Conservation (phyloP, 352 stramenopile species). For the Phytophthora cryptogea region DNA sequence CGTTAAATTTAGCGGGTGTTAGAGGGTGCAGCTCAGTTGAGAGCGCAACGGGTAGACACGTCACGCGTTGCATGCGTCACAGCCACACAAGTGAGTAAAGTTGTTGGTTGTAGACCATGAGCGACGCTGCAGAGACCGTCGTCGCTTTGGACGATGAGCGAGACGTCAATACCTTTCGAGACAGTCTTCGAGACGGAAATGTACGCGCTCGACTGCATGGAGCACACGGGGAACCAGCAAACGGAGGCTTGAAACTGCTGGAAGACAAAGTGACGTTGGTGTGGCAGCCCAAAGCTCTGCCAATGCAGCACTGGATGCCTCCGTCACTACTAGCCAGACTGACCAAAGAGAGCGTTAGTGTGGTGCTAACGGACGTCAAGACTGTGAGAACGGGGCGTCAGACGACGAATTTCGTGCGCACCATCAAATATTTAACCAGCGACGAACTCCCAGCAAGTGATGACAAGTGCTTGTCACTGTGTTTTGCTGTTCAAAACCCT, state of each 20-base stretch:
- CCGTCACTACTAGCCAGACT: conserved; percentile 25
- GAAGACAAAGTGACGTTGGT: conserved; percentile 68
- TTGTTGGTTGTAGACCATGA: conserved; percentile 9
- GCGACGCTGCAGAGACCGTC: conserved; percentile 11
- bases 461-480: conserved; percentile 74
- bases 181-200: conserved; percentile 63
- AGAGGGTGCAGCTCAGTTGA: not conserved
- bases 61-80: conserved; percentile 14
- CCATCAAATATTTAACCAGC: conserved; percentile 74
- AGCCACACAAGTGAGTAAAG: conserved; percentile 1
- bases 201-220: conserved; percentile 59
- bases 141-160: conserved; percentile 25
- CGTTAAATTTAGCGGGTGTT: conserved; percentile 21
- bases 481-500: conserved; percentile 11
- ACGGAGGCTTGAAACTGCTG: conserved; percentile 59
- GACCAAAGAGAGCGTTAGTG: conserved; percentile 23
- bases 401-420: conserved; percentile 81
- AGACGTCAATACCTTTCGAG: conserved; percentile 48
- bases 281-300: conserved; percentile 49
- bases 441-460: conserved; percentile 58
- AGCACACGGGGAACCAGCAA: conserved; percentile 46
- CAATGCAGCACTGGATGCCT: conserved; percentile 17
- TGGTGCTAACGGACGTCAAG: conserved; percentile 56
- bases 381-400: conserved; percentile 71
- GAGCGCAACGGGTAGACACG: conserved; percentile 6